Conservation (phyloP, 108 stramenopile genomes). For the Nannochloropsis gaditana region DNA sequence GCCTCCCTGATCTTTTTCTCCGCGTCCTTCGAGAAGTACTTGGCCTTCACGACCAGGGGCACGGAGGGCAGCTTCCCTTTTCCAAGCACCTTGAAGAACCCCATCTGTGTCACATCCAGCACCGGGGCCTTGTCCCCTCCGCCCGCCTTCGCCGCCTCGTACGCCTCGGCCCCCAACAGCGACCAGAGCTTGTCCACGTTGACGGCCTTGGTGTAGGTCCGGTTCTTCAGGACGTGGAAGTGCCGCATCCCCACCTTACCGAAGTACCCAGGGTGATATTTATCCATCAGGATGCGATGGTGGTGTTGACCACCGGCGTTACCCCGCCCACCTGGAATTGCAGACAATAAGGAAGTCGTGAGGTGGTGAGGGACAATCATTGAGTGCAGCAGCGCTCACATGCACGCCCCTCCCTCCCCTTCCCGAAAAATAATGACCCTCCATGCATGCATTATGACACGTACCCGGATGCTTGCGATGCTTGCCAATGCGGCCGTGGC, state of each 20-base stretch:
- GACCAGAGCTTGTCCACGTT: conserved; percentile 98
- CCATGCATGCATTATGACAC: background rate
- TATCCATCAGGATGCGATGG: conserved; percentile 96
- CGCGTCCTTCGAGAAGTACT: conserved; percentile 94
- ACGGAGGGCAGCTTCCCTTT: conserved; percentile 87
- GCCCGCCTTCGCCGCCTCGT: conserved; percentile 83
- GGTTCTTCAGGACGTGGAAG: conserved; percentile 88
- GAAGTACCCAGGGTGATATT: conserved; percentile 99
- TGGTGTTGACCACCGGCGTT: conserved; percentile 99
- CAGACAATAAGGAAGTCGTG: no score
- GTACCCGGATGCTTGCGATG: conserved; percentile 90
- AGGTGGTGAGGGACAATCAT: no score
- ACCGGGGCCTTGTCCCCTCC: conserved; percentile 90
- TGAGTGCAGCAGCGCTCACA: background rate
- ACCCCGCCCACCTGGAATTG: conserved; percentile 83
- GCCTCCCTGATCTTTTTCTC: conserved; percentile 98
- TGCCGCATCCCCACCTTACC: conserved; percentile 99
- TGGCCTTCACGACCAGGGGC: conserved; percentile 98
- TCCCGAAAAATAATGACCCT: background rate
- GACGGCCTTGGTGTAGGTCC: conserved; percentile 80
- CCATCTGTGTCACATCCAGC: conserved; percentile 82
- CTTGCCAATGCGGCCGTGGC: conserved; percentile 99
- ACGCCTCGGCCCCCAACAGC: conserved; percentile 85
- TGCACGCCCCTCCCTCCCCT: background rate
- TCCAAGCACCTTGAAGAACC: conserved; percentile 98